These are phyloP conservation scores for Chalciporus piperatus DNA, from an alignment of 768 basidiomycete species.

Conservation along the genomic window DNA sequence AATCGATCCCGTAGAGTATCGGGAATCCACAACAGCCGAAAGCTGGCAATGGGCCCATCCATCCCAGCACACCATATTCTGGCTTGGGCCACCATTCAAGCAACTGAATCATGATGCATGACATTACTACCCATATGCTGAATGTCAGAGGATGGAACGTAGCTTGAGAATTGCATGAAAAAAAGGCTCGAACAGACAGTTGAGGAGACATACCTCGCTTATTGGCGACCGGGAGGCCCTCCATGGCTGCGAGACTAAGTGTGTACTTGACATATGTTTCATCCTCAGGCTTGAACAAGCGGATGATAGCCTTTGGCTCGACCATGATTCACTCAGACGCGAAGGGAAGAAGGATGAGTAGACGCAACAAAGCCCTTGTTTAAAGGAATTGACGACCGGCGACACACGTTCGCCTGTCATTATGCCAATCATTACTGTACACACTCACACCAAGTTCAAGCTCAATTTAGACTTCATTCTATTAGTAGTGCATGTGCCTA, in stretches of 20 bases:
- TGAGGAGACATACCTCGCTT: conserved; percentile 40
- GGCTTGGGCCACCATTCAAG: conserved; percentile 68
- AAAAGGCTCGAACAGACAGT: not conserved
- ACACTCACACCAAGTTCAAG: too few species aligned
- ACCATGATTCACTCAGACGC: conserved; percentile 33
- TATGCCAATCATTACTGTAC: too few species aligned
- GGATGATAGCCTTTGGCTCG: conserved; percentile 47
- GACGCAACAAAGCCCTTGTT: not conserved
- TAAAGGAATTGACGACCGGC: not conserved
- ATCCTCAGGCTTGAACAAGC: conserved; percentile 49
- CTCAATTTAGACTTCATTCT: too few species aligned
- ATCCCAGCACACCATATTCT: conserved; percentile 43
- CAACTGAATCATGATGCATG: conserved; percentile 54
- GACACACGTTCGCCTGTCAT: conserved; percentile 10
- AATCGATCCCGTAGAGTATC: conserved; percentile 65
- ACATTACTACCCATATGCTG: conserved; percentile 58
- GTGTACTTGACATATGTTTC: conserved; percentile 60
- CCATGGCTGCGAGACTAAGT: conserved; percentile 65
- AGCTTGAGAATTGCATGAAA: conserved; percentile 20
- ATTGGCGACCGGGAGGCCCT: conserved; percentile 67
- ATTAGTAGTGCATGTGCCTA: too few species aligned
- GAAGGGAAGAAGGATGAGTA: not conserved
- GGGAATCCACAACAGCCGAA: conserved; percentile 64
- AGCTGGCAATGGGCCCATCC: conserved; percentile 60
- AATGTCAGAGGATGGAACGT: conserved; percentile 64